These are phyloP conservation scores for Flaveria brownii DNA, from an alignment of 129 eudicot genomes.

Conservation along the genomic window DNA sequence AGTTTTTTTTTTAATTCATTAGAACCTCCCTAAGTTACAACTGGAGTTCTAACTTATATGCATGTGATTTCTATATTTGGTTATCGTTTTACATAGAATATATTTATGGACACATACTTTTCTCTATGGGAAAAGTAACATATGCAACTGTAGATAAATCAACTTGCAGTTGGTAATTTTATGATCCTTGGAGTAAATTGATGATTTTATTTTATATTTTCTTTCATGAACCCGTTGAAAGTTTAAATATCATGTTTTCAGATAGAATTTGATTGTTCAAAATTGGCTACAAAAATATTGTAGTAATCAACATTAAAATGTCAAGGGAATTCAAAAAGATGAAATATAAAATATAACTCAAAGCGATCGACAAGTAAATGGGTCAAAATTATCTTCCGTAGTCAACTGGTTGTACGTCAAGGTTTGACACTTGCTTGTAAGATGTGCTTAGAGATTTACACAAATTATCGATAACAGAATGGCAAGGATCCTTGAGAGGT, in stretches of 20 bases:
- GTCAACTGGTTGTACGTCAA: background rate
- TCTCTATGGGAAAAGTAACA: background rate
- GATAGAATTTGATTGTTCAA: background rate
- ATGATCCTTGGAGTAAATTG: background rate
- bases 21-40: too few species aligned
- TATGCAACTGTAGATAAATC: background rate
- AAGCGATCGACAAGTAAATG: background rate
- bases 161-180: background rate
- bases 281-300: background rate
- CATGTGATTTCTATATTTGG: too few species aligned
- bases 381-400: background rate
- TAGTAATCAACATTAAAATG: background rate
- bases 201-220: too few species aligned
- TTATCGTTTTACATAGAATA: too few species aligned
- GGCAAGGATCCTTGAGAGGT: conserved; percentile 84
- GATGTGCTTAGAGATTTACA: background rate
- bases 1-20: too few species aligned
- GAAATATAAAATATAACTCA: background rate
- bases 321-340: background rate
- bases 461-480: conserved; percentile 44
- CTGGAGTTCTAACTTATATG: too few species aligned
- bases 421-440: background rate
- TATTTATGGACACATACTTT: background rate
- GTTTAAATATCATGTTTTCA: background rate
- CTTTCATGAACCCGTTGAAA: too few species aligned